Evolutionary conservation across 331 rosid species (phyloP).

Genomic region (Acacia concinna): DNA sequence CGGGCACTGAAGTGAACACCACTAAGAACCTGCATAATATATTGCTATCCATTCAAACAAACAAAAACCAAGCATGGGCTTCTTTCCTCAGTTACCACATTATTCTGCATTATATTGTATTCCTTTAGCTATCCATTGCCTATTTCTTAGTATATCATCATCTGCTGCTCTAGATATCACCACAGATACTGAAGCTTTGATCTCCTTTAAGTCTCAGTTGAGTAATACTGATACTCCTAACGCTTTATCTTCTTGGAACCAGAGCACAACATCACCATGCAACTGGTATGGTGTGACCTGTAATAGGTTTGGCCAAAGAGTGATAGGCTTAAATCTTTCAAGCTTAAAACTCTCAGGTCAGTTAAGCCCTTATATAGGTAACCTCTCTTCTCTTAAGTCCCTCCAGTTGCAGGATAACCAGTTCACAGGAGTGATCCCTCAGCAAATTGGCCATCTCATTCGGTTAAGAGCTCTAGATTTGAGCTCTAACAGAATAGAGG

Average conservation of each 20-base stretch:
- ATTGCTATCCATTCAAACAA: background rate
- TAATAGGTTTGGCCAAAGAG: conserved; percentile 46
- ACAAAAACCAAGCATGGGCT: conserved; percentile 20
- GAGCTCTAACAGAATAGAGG: background rate
- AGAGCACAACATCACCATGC: conserved; percentile 56
- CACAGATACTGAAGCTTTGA: conserved; percentile 62
- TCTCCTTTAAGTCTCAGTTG: conserved; percentile 52
- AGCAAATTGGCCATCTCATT: conserved; percentile 1
- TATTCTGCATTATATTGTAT: conserved; percentile 15
- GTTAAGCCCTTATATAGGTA: conserved; percentile 56
- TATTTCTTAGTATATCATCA: conserved; percentile 29
- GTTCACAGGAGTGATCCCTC: conserved; percentile 28
- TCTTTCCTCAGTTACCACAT: conserved; percentile 19
- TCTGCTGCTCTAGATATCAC: conserved; percentile 43
- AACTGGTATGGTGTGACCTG: conserved; percentile 69
- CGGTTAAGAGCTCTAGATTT: background rate
- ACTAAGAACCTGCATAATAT: conserved; percentile 1
- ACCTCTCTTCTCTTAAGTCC: conserved; percentile 57
- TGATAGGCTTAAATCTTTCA: conserved; percentile 48
- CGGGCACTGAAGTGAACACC: background rate
- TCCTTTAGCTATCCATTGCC: background rate
- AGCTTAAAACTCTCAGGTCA: conserved; percentile 55
- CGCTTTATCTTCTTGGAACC: conserved; percentile 48
- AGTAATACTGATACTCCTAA: conserved; percentile 17
- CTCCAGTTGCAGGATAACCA: conserved; percentile 58